Evolutionary conservation across 192 early-diverging fungal species (phyloP).

Genomic region (Coemansia sp.): DNA sequence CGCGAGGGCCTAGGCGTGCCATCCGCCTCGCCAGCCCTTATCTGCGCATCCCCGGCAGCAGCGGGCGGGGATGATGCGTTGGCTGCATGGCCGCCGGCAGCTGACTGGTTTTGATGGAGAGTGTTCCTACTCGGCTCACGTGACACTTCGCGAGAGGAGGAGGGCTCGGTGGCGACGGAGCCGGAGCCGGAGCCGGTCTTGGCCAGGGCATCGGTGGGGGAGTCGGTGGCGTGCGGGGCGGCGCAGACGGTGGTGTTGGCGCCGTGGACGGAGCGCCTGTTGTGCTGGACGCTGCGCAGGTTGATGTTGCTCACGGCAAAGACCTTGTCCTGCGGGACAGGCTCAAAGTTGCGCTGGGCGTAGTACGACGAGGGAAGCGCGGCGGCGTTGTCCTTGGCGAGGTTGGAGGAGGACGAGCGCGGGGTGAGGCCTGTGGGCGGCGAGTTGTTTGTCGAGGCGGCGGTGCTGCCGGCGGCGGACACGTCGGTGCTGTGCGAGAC

Average conservation of each 20-base stretch:
- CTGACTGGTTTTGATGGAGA: slow-evolving; percentile 27
- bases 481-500: slow-evolving; percentile 30
- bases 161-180: slow-evolving; percentile 2
- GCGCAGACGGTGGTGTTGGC: neutral
- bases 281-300: slow-evolving; percentile 37
- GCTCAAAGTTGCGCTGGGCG: slow-evolving; percentile 45
- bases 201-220: slow-evolving; percentile 8
- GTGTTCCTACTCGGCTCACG: slow-evolving; percentile 47
- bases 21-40: neutral
- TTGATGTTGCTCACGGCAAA: slow-evolving; percentile 41
- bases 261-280: slow-evolving; percentile 16
- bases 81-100: slow-evolving; percentile 11
- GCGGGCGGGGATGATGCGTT: slow-evolving; percentile 3
- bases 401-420: neutral
- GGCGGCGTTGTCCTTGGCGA: slow-evolving; percentile 7
- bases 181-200: too few relatives aligned
- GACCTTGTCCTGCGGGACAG: slow-evolving; percentile 37
- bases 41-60: neutral
- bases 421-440: slow-evolving; percentile 1
- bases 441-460: slow-evolving; percentile 19
- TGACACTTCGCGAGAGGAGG: slow-evolving; percentile 30
- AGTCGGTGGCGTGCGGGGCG: neutral
- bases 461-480: slow-evolving; percentile 24
- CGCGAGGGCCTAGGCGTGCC: neutral
- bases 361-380: slow-evolving; percentile 17